Percentiles rank a stretch among this genome's conserved stretches.
phyloP scores from a whole-genome alignment of 2,329 filamentous ascomycete species.

The Verticillium isaacii region DNA sequence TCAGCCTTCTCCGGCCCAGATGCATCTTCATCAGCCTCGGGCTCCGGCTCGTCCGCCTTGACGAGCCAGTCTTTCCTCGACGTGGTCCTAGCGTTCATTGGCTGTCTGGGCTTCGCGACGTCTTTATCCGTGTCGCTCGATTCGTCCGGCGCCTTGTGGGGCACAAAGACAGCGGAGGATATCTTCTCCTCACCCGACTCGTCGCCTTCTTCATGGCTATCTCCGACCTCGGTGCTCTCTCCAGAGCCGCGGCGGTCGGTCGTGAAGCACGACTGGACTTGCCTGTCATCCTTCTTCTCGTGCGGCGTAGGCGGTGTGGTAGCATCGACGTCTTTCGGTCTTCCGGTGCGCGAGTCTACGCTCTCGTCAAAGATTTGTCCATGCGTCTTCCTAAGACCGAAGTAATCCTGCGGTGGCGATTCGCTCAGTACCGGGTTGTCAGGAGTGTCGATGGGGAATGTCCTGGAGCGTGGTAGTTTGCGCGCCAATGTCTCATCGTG shows the following conservation, averaged over 20 bases:
- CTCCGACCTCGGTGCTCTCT: conserved; percentile 31
- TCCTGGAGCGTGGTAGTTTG: conserved; percentile 7
- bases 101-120: conserved; percentile 18
- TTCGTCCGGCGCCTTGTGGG: conserved; percentile 57
- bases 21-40: conserved; percentile 19
- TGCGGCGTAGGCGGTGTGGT: not conserved
- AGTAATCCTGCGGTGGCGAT: conserved; percentile 12
- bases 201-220: conserved; percentile 43
- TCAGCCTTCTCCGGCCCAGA: conserved; percentile 27
- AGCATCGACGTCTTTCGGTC: not conserved
- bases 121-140: conserved; percentile 23
- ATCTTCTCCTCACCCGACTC: conserved; percentile 79
- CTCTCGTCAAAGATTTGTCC: conserved; percentile 13
- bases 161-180: conserved; percentile 78
- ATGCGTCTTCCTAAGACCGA: conserved; percentile 11
- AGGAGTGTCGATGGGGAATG: conserved; percentile 10
- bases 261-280: conserved; percentile 4
- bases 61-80: conserved; percentile 44
- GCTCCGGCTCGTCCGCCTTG: conserved; percentile 48
- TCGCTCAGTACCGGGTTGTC: conserved; percentile 11
- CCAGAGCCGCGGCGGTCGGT: conserved; percentile 29
- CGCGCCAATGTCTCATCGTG: conserved; percentile 14
- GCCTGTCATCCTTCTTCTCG: conserved; percentile 5
- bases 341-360: conserved; percentile 5
- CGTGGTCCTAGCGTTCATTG: conserved; percentile 4